Conservation (phyloP, 352 stramenopile genomes). For the Pythium myriotylum region DNA sequence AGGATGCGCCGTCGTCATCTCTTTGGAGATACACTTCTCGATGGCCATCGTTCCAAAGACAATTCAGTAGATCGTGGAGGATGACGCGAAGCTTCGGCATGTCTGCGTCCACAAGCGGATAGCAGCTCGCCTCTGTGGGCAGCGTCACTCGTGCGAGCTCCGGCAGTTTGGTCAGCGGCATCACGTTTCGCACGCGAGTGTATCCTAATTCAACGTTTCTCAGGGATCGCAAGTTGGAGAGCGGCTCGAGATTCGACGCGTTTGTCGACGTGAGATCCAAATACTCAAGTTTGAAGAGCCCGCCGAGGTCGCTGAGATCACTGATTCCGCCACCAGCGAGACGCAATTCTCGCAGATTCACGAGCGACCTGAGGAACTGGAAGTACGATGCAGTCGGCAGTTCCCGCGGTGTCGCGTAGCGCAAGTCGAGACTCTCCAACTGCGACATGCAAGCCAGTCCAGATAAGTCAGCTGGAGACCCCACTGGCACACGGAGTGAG, state of each 20-base stretch:
- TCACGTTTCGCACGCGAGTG: conserved; percentile 10
- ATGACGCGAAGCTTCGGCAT: conserved; percentile 11
- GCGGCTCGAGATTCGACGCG: conserved; percentile 2
- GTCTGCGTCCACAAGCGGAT: conserved; percentile 4
- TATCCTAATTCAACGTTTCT: conserved; percentile 13
- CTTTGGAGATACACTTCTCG: background rate
- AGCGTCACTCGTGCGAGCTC: conserved; percentile 8
- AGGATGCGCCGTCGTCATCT: background rate
- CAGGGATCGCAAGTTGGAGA: background rate
- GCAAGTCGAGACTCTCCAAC: conserved; percentile 15
- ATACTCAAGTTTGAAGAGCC: conserved; percentile 12
- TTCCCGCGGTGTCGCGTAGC: conserved; percentile 17
- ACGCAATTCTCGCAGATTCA: conserved; percentile 6
- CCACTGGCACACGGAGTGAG: conserved; percentile 18
- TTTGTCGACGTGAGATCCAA: conserved; percentile 20
- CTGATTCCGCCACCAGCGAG: conserved; percentile 10
- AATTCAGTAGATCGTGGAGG: conserved; percentile 22
- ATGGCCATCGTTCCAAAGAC: conserved; percentile 16
- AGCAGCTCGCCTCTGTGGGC: conserved; percentile 15
- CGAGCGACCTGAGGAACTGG: conserved; percentile 10
- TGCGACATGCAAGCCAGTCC: conserved; percentile 1
- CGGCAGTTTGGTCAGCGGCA: conserved; percentile 3
- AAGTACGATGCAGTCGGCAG: conserved; percentile 13
- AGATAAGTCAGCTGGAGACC: conserved; percentile 12
- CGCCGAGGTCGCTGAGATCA: conserved; percentile 4